phyloP scores from a whole-genome alignment of 495 filamentous ascomycete species.

The Podospora sp. region DNA sequence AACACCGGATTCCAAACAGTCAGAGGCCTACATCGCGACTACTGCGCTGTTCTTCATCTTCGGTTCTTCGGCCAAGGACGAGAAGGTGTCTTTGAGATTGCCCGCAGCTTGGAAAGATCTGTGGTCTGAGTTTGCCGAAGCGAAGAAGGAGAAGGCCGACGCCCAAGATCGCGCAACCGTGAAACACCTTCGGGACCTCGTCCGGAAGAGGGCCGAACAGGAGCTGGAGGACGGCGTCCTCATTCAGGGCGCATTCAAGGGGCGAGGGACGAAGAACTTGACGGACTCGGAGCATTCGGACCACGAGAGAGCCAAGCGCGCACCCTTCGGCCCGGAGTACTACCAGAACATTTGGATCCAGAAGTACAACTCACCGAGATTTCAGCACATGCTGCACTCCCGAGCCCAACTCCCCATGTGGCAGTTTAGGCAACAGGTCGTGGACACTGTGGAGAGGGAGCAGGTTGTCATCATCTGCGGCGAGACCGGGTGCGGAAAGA shows the following conservation, averaged over 20 bases:
- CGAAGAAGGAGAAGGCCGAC: slow-evolving; percentile 69
- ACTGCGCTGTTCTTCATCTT: slow-evolving; percentile 80
- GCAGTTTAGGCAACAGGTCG: slow-evolving; percentile 74
- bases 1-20: slow-evolving; percentile 76
- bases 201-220: slow-evolving; percentile 58
- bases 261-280: slow-evolving; percentile 55
- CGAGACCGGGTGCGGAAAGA: slow-evolving; percentile 96
- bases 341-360: slow-evolving; percentile 70
- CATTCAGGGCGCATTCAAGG: slow-evolving; percentile 69
- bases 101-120: slow-evolving; percentile 81
- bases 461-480: slow-evolving; percentile 90
- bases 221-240: slow-evolving; percentile 74
- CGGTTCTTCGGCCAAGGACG: slow-evolving; percentile 73
- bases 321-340: slow-evolving; percentile 39
- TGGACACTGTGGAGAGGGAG: slow-evolving; percentile 69
- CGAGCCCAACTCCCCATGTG: slow-evolving; percentile 86
- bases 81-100: slow-evolving; percentile 78
- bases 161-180: slow-evolving; percentile 67
- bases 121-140: slow-evolving; percentile 74
- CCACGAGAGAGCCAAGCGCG: slow-evolving; percentile 40
- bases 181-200: slow-evolving; percentile 60
- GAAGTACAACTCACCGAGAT: slow-evolving; percentile 63
- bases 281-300: slow-evolving; percentile 50
- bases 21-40: slow-evolving; percentile 84
- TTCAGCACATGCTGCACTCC: slow-evolving; percentile 61